A percentile compares a stretch with the other conserved stretches of the same genome.
These are phyloP conservation scores for Colletotrichum costaricense DNA, from an alignment of 2,329 filamentous ascomycete species.

Conservation along the genomic window DNA sequence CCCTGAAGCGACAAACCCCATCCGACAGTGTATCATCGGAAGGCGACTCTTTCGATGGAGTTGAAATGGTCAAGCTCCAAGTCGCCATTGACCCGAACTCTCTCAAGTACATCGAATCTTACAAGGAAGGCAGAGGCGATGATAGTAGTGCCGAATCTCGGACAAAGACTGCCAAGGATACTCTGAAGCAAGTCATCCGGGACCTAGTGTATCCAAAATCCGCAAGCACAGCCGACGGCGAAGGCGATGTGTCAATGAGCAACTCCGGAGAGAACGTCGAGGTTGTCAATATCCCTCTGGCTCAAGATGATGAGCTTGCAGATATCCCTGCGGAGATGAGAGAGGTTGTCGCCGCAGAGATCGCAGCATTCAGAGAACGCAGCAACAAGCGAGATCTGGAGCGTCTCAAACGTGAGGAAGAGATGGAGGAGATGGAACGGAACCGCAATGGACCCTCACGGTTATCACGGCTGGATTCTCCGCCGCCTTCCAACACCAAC, in stretches of 20 bases:
- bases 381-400: constrained; percentile 91
- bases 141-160: constrained; percentile 73
- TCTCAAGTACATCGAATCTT: constrained; percentile 86
- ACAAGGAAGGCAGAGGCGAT: constrained; percentile 74
- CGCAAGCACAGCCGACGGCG: constrained; percentile 63
- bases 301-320: constrained; percentile 90
- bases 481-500: constrained; percentile 73
- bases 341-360: constrained; percentile 93
- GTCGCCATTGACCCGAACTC: constrained; percentile 86
- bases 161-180: constrained; percentile 75
- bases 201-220: constrained; percentile 77
- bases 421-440: constrained; percentile 87
- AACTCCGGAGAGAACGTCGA: constrained; percentile 79
- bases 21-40: constrained; percentile 51
- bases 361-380: constrained; percentile 91
- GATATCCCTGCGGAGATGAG: constrained; percentile 98
- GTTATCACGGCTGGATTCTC: constrained; percentile 77
- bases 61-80: constrained; percentile 78
- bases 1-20: constrained; percentile 77
- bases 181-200: constrained; percentile 75
- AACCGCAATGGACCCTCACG: constrained; percentile 75
- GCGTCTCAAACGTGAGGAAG: constrained; percentile 87
- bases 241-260: constrained; percentile 78
- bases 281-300: constrained; percentile 89
- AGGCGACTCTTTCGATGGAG: constrained; percentile 60